Conservation (phyloP, 768 basidiomycete species). For the Dictyophora rubrovolvata region DNA sequence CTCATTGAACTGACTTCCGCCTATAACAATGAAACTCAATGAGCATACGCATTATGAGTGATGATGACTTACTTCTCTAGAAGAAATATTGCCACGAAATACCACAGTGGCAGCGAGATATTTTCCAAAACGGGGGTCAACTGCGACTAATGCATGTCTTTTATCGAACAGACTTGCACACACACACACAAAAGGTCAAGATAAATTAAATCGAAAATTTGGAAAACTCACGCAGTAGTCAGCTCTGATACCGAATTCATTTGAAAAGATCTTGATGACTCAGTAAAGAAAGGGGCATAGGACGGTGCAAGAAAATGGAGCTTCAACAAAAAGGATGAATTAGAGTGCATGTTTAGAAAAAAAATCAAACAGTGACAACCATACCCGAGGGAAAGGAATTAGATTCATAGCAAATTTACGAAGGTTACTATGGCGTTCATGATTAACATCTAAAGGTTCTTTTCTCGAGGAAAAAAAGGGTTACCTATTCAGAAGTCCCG, state of each 20-base stretch:
- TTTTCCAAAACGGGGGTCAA: constrained; percentile 69
- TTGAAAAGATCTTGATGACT: constrained; percentile 51
- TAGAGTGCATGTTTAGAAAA: background rate
- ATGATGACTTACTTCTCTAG: constrained; percentile 55
- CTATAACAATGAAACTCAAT: constrained; percentile 19
- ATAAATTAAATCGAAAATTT: background rate
- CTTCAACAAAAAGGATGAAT: constrained; percentile 30
- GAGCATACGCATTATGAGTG: background rate
- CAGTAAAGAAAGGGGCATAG: constrained; percentile 80
- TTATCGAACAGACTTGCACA: constrained; percentile 62
- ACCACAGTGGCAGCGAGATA: constrained; percentile 83
- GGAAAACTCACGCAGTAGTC: constrained; percentile 52
- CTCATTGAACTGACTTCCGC: constrained; percentile 18
- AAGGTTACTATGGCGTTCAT: constrained; percentile 45
- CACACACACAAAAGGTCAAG: too few relatives aligned
- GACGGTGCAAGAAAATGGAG: constrained; percentile 96
- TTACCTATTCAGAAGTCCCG: constrained; percentile 86
- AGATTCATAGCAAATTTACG: constrained; percentile 91
- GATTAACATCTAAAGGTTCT: too few relatives aligned
- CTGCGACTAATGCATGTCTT: constrained; percentile 71
- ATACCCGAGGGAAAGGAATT: constrained; percentile 88
- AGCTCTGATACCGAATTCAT: constrained; percentile 55
- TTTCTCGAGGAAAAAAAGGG: constrained; percentile 14
- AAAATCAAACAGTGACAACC: constrained; percentile 14
- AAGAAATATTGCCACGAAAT: constrained; percentile 75